Base-by-base conservation (phyloP, 2,329 filamentous ascomycete genomes). In the Venturia aucupariae region DNA sequence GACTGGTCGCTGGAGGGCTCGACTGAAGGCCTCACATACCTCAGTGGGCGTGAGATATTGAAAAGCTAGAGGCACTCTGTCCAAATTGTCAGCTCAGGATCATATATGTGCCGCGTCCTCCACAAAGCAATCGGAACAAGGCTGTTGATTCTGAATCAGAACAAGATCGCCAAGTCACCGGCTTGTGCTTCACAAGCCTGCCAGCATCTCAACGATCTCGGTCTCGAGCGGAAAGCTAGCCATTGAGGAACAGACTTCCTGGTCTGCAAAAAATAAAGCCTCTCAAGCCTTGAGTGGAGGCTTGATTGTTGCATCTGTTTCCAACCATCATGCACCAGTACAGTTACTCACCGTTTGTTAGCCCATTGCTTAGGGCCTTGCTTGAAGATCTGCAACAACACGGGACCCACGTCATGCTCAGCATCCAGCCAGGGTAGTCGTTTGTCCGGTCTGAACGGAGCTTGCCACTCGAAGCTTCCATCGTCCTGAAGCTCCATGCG, bases 351-450 rank as follows among this genome's bases (percentile, higher is more conserved):
- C 85, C 85, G 81, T 73, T 86, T 84, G 59, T 86, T 85, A 71
- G 88, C 87, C 92, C 93, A 97, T 75, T 90, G 92, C 68, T 83
- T 81, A 5, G 90, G 84, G 1, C 93, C 93, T 73, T 97, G 92
- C 76, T 97, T 97, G 82, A 97, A 93, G 64, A 97, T 87, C 74
- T 97, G 93, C 64, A 96, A 80, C 59, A 97, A 85, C 2, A 93
- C 90, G 1, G 94, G 92, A 4, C 94, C 94, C 54, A 97, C 88
- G 71, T 99, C 94, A 72, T 97, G 93, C 76, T 97, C 94, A 4
- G 92, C 92, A 72, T 99, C 94, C 46, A 99, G 80, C 92, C 93
- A 99, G 0, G 94, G 94, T 44, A 99, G 81, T 67, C 91, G 90
- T 65, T 88, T 89, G 70, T 96, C 85, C 1, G 91, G 90, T 70